Base-by-base conservation (phyloP, 2,329 filamentous ascomycete species). In the Tolypocladium pustulatum region DNA sequence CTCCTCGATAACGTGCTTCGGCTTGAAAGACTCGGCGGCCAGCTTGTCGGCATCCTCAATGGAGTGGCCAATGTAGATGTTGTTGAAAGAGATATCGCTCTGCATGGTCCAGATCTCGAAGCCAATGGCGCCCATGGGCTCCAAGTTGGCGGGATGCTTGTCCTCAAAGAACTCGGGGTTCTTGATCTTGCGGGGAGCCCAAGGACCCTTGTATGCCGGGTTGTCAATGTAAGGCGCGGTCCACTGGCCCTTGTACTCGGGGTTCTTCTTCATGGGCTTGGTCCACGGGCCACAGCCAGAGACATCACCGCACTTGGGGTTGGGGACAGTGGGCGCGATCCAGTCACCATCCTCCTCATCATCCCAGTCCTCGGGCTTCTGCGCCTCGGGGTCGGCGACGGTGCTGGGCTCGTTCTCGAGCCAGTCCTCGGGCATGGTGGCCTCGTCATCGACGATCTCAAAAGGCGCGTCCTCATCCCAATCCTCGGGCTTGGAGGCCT, bases 61-160 rank as follows among this genome's bases (percentile, higher is more conserved):
- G 25, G 93, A 97, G 86, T 99, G 94, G 64, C 94, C 94, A 73
- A 99, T 91, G 85, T 97, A 99, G 82, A 99, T 95, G 87, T 99
- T 99, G 85, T 97, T 91, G 70, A 99, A 97, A 69, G 97, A 88
- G 68, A 99, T 97, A 72, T 97, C 89, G 75, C 87, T 96, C 79
- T 97, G 93, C 94, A 99, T 99, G 69, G 94, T 97, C 94, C 94
- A 99, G 79, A 99, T 93, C 78, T 99, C 94, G 71, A 97, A 97
- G 68, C 94, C 94, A 78, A 97, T 92, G 80, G 91, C 93, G 71
- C 94, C 94, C 75, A 99, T 97, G 66, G 94, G 92, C 83, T 99
- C 94, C 71, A 99, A 90, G 85, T 96, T 94, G 74, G 94, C 81
- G 57, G 94, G 94, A 62, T 84, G 89, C 87, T 96, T 96, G 83